These are phyloP conservation scores for Senecio squalidus DNA, from an alignment of 140 eudicot genomes.

Conservation along the genomic window DNA sequence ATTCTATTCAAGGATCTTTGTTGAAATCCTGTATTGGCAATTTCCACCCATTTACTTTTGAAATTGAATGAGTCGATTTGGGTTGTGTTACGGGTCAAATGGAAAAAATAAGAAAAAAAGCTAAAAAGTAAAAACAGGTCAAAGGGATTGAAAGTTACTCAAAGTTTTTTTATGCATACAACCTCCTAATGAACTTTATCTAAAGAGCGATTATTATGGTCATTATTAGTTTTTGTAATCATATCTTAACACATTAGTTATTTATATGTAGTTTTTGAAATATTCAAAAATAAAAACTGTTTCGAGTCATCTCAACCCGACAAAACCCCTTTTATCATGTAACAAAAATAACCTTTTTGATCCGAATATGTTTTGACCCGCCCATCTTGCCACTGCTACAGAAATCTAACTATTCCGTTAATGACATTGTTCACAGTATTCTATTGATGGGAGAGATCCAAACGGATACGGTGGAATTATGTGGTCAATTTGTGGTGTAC, in stretches of 20 bases:
- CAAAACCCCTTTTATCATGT: neutral
- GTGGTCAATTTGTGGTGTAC: conserved; percentile 99
- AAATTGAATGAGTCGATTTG: neutral
- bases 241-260: neutral
- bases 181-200: neutral
- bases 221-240: conserved; percentile 5
- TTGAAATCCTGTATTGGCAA: conserved; percentile 1
- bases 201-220: neutral
- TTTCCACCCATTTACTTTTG: neutral
- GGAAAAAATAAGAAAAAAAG: neutral
- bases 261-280: neutral
- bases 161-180: neutral
- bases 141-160: neutral
- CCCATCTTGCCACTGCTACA: neutral
- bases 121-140: neutral
- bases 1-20: neutral
- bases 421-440: conserved; percentile 50
- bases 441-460: conserved; percentile 97
- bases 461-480: conserved; percentile 94
- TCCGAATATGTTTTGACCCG: neutral
- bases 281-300: neutral
- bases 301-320: conserved; percentile 6
- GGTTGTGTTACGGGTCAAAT: neutral
- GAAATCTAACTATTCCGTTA: neutral
- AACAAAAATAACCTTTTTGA: neutral